Evolutionary conservation across 768 basidiomycete genomes (phyloP), one percentile per base, ranked within the genome.

Genomic region (Exidia glandulosa): DNA sequence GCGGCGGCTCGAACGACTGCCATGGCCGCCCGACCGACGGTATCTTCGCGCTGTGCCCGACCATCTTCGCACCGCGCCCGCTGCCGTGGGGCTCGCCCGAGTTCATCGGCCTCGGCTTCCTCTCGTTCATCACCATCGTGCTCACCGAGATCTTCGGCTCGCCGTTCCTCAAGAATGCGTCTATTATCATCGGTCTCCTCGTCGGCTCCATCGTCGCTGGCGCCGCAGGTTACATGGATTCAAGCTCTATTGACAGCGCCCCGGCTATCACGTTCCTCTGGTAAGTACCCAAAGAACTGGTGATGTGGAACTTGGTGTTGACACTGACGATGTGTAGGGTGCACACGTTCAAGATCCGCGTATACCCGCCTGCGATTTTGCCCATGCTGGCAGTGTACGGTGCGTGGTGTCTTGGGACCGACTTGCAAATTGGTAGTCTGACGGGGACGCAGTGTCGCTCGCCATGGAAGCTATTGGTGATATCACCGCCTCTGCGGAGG

Each of bases 401-500:
- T 81, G 58, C 3, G 71, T 50, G 6, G 32, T 7, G 13, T 2
- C 32, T 76, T 32, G 73, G 74, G 31, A 73, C 75, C 6, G 75
- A 75, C 62, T 60, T 70, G 71, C 59, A 30, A 48, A 14, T 57
- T 29, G 25, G 5, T 13, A 56, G 16, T 29, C 23, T 36, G 36
- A 33, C 55, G 29, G 16, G 41, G 2, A 9, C 2, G n/a, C 34
- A 87, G 83, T 90, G 6, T 87, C 87, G 0, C 69, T 83, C 0
- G 81, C 85, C 0, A 87, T 92, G 85, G 90, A 92, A 71, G 85
- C 88, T 6, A 91, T 90, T 57, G 90, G 90, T 3, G 90, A 93
- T 65, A 82, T 88, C 64, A 88, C 89, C 1, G 88, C 90, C 0
- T 86, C 86, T 13, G 85, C 86, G 2, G 91, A 94, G 69, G 87